Evolutionary conservation across 192 early-diverging fungal species (phyloP).

Genomic region (Dimargaris verticillata): DNA sequence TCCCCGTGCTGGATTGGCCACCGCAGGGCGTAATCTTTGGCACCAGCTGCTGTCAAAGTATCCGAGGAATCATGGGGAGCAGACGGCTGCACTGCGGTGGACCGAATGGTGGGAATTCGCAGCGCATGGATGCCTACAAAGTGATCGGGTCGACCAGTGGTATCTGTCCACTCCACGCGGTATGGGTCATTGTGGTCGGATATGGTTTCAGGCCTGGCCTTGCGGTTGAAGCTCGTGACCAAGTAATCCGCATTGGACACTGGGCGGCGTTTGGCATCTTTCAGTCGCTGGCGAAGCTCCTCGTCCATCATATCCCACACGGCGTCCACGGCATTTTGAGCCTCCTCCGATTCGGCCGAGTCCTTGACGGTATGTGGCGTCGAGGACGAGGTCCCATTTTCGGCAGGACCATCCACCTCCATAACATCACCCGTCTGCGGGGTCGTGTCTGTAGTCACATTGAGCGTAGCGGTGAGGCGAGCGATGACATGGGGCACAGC

Average conservation of each 20-base stretch:
- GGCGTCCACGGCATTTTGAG: slow-evolving; percentile 14
- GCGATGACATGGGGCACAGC: slow-evolving; percentile 69
- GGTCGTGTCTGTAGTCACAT: slow-evolving; percentile 9
- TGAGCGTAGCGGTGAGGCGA: slow-evolving; percentile 28
- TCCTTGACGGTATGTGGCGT: background rate
- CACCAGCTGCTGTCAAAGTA: background rate
- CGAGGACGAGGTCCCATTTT: slow-evolving; percentile 14
- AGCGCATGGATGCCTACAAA: slow-evolving; percentile 24
- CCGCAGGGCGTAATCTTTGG: slow-evolving; percentile 24
- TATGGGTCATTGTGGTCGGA: slow-evolving; percentile 84
- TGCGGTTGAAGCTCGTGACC: slow-evolving; percentile 54
- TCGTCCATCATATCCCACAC: slow-evolving; percentile 34
- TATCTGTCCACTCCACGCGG: slow-evolving; percentile 68
- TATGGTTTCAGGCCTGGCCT: slow-evolving; percentile 45
- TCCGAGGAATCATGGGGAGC: background rate
- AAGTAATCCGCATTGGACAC: slow-evolving; percentile 57
- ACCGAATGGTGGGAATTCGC: background rate
- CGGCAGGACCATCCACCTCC: background rate
- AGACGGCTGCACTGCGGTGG: background rate
- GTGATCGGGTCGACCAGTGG: slow-evolving; percentile 26
- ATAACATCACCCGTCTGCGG: slow-evolving; percentile 11
- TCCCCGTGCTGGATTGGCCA: slow-evolving; percentile 69
- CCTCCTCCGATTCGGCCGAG: background rate
- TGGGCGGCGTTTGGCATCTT: slow-evolving; percentile 58
- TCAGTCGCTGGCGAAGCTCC: slow-evolving; percentile 61